Base-by-base conservation (phyloP, 2,329 filamentous ascomycete genomes). In the Cladosporium cucumerinum region DNA sequence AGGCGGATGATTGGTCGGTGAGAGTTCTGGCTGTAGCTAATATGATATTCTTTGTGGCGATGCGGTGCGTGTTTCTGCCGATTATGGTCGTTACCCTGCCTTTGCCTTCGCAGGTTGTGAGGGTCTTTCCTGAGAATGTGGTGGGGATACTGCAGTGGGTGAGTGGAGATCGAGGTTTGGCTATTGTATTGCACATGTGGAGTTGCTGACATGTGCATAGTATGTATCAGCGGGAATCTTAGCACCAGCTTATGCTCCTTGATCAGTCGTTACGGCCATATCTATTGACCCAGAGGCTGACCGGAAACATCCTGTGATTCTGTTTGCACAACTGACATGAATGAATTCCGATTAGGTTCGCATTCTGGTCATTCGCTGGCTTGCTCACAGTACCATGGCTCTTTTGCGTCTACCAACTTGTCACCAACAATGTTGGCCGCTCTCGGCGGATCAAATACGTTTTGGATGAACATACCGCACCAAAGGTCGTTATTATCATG, bases 401-500 rank as follows among this genome's bases (percentile, higher is more conserved):
- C 3, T 91, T 97, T 74, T 97, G 93, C 77, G 86, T 98, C 64
- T 97, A 96, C 74, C 90, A 96, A 73, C 85, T 97, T 5, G 90
- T 96, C 64, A 96, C 91, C 10, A 90, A 95, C 71, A 90, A 92
- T 36, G 83, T 98, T 28, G 93, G 94, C 25, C 87, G 92, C 68
- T 88, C 85, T 49, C 92, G 92, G 75, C 86, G 89, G 61, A 91
- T 97, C 74, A 93, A 96, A 75, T 86, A 91, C 68, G 87, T 92
- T 0, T 84, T 97, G 59, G 92, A 97, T 75, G 92, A 96, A 74
- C 81, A 86, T 2, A 93, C 89, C 0, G 93, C 95, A 0, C 95
- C 94, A 1, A 98, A 98, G 78, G 90, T 96, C 18, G 92, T 97
- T 68, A 90, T 98, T 66, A 89, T 98, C 65, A 97, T 98, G 93